These are phyloP conservation scores for Calocybe cyanea DNA, from an alignment of 768 basidiomycete genomes.

Conservation along the genomic window DNA sequence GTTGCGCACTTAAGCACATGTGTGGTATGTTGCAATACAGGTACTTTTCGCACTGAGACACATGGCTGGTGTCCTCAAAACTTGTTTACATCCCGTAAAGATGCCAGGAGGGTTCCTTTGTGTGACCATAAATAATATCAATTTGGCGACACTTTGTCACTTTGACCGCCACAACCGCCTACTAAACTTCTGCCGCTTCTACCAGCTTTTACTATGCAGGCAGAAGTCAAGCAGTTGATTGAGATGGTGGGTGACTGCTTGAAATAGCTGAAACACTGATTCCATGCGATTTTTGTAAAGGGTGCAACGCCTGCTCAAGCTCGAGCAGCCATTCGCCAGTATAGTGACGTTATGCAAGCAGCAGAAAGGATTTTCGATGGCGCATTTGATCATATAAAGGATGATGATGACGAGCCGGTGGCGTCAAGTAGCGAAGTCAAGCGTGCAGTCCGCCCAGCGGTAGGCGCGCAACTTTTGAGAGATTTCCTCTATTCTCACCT, in stretches of 20 bases:
- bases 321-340: conserved; percentile 71
- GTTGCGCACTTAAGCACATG: conserved; percentile 2
- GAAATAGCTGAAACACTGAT: too few relatives aligned
- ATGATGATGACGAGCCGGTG: conserved; percentile 54
- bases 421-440: conserved; percentile 22
- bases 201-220: conserved; percentile 36
- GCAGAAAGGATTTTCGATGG: conserved; percentile 86
- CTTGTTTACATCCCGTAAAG: too few relatives aligned
- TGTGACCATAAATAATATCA: not conserved
- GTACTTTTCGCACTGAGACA: too few relatives aligned
- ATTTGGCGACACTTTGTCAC: not conserved
- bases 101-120: too few relatives aligned
- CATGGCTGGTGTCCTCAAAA: too few relatives aligned
- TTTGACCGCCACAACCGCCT: not conserved
- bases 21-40: not conserved
- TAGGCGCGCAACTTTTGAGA: conserved; percentile 13
- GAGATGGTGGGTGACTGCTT: conserved; percentile 32
- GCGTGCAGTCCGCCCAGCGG: conserved; percentile 21
- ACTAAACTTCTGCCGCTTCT: not conserved
- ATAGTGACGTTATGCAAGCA: conserved; percentile 90
- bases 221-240: conserved; percentile 56
- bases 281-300: conserved; percentile 31
- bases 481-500: not conserved
- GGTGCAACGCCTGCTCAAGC: conserved; percentile 83
- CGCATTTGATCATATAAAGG: conserved; percentile 71